These are phyloP conservation scores for Globisporangium sylvaticum DNA, from an alignment of 352 stramenopile genomes.

Conservation along the genomic window DNA sequence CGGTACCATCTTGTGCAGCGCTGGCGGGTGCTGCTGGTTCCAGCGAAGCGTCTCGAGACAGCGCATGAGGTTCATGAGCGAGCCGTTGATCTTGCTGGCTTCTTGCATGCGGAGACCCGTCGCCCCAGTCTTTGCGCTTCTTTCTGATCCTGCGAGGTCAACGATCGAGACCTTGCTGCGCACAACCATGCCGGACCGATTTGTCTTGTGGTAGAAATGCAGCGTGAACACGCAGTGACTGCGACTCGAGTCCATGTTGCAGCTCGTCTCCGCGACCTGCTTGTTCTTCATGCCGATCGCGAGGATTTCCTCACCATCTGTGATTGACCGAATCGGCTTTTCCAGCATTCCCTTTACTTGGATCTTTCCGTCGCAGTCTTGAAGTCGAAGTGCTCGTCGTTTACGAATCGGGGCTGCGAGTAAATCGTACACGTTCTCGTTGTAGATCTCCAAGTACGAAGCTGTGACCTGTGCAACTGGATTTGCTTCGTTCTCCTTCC, in stretches of 20 bases:
- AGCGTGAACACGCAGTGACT: constrained; percentile 91
- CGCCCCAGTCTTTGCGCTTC: constrained; percentile 69
- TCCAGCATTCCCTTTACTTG: constrained; percentile 82
- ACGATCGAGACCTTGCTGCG: constrained; percentile 89
- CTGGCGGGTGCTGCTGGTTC: constrained; percentile 81
- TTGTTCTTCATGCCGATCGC: constrained; percentile 63
- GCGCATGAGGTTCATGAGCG: constrained; percentile 97
- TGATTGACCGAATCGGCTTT: constrained; percentile 46
- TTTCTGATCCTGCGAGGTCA: constrained; percentile 90
- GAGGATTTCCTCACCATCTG: constrained; percentile 76
- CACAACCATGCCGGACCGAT: constrained; percentile 16
- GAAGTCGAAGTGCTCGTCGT: constrained; percentile 60
- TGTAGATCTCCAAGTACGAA: constrained; percentile 98
- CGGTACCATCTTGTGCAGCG: constrained; percentile 90
- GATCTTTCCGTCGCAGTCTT: constrained; percentile 86
- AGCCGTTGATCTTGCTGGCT: constrained; percentile 97
- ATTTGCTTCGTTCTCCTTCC: constrained; percentile 37
- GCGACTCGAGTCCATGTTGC: constrained; percentile 88
- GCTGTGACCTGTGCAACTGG: constrained; percentile 62
- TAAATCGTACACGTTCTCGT: constrained; percentile 97
- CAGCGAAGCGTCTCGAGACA: constrained; percentile 93
- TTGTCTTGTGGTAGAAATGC: constrained; percentile 51
- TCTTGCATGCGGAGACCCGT: constrained; percentile 92
- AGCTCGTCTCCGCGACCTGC: constrained; percentile 85
- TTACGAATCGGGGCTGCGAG: constrained; percentile 61